Evolutionary conservation across 2,329 filamentous ascomycete genomes (phyloP).

Genomic region (Diaporthe aspalathi): DNA sequence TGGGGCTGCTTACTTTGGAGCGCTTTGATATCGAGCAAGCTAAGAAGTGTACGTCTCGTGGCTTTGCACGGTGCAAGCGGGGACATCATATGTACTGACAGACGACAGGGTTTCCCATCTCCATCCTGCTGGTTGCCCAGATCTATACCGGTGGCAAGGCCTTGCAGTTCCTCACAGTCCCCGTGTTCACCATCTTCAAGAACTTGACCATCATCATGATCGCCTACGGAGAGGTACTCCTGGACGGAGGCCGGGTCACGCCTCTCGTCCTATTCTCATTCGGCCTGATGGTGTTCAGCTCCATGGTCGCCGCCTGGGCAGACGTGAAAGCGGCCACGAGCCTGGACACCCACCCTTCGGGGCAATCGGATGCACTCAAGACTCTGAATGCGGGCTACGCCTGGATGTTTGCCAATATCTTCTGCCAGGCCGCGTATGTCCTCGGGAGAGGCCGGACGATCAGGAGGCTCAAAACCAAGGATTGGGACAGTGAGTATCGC

Average conservation of each 20-base stretch:
- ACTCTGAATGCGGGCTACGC: constrained; percentile 94
- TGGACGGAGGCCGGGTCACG: constrained; percentile 94
- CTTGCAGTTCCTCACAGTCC: constrained; percentile 96
- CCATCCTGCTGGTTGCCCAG: constrained; percentile 95
- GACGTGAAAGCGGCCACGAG: constrained; percentile 86
- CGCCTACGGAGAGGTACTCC: constrained; percentile 96
- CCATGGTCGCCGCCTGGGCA: constrained; percentile 95
- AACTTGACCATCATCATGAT: constrained; percentile 99
- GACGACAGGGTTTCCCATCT: constrained; percentile 88
- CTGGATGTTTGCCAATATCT: constrained; percentile 97
- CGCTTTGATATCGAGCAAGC: constrained; percentile 88
- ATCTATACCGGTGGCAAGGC: constrained; percentile 98
- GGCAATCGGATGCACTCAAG: constrained; percentile 70
- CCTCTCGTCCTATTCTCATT: constrained; percentile 91
- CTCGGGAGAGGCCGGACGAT: constrained; percentile 97
- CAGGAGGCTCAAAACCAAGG: constrained; percentile 99
- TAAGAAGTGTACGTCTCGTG: constrained; percentile 79
- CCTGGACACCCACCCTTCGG: constrained; percentile 66
- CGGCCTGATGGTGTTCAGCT: constrained; percentile 95
- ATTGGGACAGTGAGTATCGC: constrained; percentile 89
- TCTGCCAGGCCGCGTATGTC: constrained; percentile 91
- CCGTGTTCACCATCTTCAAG: constrained; percentile 99
- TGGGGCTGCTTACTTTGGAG: constrained; percentile 83
- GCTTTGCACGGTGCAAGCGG: no score
- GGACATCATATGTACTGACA: background rate